A percentile compares a stretch with the other conserved stretches of the same genome.
Conservation (phyloP, 495 filamentous ascomycete genomes). For the Neurospora sp. region DNA sequence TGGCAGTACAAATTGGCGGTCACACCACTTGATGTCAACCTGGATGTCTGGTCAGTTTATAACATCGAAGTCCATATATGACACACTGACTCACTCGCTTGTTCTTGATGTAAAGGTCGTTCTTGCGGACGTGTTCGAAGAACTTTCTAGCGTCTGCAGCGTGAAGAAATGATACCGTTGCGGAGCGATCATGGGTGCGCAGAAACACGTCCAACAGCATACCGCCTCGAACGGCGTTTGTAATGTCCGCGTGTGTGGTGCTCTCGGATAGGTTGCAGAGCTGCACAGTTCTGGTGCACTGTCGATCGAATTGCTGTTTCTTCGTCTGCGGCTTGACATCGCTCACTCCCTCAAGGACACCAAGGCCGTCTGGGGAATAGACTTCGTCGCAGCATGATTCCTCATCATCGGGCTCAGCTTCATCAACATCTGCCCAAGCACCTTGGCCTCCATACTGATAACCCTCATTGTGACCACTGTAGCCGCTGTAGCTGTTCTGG, state of each 20-base stretch:
- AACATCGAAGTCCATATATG: background rate
- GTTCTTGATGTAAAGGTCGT: conserved; percentile 60
- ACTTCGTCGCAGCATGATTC: conserved; percentile 10
- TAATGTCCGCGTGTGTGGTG: conserved; percentile 56
- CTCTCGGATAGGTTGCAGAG: conserved; percentile 54
- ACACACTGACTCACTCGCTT: conserved; percentile 46
- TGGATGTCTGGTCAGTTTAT: conserved; percentile 17
- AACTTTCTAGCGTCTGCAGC: conserved; percentile 54
- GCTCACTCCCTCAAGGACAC: conserved; percentile 11
- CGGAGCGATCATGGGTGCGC: conserved; percentile 49
- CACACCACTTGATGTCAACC: conserved; percentile 62
- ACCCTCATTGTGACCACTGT: background rate
- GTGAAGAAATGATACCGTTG: conserved; percentile 61
- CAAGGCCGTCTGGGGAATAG: conserved; percentile 8
- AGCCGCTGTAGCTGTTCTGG: conserved; percentile 1
- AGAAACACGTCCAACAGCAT: conserved; percentile 60
- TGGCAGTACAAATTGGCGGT: conserved; percentile 62
- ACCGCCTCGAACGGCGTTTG: conserved; percentile 57
- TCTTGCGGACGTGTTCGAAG: conserved; percentile 49
- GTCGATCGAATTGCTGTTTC: conserved; percentile 20
- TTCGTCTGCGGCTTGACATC: conserved; percentile 10
- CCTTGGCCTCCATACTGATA: conserved; percentile 6
- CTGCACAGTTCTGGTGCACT: conserved; percentile 52
- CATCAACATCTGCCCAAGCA: conserved; percentile 17
- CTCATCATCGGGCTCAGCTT: conserved; percentile 16